Evolutionary conservation across 2,329 filamentous ascomycete species (phyloP).

Genomic region (Colletotrichum kahawae): DNA sequence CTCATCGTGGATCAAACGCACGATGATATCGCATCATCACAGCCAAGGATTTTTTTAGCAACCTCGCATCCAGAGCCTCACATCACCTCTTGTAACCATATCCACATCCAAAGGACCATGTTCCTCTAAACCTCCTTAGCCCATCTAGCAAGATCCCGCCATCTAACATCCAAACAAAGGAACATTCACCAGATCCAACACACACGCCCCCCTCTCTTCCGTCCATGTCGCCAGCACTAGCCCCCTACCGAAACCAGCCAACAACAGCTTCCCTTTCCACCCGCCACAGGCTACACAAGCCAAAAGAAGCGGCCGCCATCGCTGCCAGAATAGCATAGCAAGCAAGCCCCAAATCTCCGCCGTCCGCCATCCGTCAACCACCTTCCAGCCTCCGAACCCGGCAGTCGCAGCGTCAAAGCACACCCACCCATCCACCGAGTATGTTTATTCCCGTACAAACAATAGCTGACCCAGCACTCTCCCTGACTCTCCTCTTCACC

Average conservation of each 20-base stretch:
- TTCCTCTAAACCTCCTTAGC: background rate
- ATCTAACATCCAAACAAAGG: background rate
- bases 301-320: background rate
- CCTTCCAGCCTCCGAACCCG: conserved; percentile 5
- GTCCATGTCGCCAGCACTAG: too few species aligned
- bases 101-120: background rate
- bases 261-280: background rate
- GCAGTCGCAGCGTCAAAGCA: background rate
- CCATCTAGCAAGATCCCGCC: background rate
- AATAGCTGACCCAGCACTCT: background rate
- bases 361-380: background rate
- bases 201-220: background rate
- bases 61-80: background rate
- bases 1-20: background rate
- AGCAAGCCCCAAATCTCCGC: background rate
- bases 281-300: background rate
- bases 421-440: background rate
- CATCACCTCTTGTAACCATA: background rate
- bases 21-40: background rate
- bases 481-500: background rate
- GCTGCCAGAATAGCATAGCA: background rate
- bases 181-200: background rate
- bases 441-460: background rate
- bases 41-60: background rate
- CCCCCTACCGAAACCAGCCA: background rate